Percentiles rank a stretch among this genome's conserved stretches.
phyloP scores from a whole-genome alignment of 2,329 filamentous ascomycete species.

The Onygena corvina region DNA sequence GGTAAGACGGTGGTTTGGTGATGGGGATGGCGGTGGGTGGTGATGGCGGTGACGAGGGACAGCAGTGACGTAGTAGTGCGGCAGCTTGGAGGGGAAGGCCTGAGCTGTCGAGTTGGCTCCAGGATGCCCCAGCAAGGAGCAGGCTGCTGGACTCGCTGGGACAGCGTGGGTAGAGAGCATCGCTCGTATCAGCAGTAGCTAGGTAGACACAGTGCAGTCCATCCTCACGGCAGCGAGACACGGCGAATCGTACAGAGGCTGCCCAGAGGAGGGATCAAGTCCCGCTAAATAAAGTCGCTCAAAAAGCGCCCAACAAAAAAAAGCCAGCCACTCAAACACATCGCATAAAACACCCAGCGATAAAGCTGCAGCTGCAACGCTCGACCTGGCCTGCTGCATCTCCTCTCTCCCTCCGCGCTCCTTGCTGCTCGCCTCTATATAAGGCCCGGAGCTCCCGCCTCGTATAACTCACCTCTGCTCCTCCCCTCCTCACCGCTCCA shows the following conservation, averaged over 20 bases:
- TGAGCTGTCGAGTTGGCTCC: background rate
- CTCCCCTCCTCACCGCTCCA: constrained; percentile 5
- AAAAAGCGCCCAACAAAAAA: constrained; percentile 12
- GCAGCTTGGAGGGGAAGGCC: too few relatives aligned
- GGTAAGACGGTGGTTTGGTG: background rate
- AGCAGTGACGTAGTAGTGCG: background rate
- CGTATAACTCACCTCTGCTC: background rate
- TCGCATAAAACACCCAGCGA: background rate
- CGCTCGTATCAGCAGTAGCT: too few relatives aligned
- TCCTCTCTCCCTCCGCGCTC: constrained; percentile 8
- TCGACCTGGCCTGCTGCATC: constrained; percentile 14
- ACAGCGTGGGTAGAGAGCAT: too few relatives aligned
- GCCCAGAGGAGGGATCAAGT: constrained; percentile 1
- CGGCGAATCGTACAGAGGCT: background rate
- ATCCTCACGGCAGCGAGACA: background rate
- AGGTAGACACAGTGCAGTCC: too few relatives aligned
- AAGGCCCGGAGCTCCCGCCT: too few relatives aligned
- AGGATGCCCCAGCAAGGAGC: too few relatives aligned
- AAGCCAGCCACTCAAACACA: background rate
- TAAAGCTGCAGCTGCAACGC: background rate
- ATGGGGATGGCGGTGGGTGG: background rate
- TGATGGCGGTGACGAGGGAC: background rate
- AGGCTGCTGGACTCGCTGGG: too few relatives aligned
- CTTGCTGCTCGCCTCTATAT: too few relatives aligned
- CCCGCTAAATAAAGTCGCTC: constrained; percentile 10